phyloP scores from a whole-genome alignment of 495 filamentous ascomycete species.

The Trichoderma asperelloides region DNA sequence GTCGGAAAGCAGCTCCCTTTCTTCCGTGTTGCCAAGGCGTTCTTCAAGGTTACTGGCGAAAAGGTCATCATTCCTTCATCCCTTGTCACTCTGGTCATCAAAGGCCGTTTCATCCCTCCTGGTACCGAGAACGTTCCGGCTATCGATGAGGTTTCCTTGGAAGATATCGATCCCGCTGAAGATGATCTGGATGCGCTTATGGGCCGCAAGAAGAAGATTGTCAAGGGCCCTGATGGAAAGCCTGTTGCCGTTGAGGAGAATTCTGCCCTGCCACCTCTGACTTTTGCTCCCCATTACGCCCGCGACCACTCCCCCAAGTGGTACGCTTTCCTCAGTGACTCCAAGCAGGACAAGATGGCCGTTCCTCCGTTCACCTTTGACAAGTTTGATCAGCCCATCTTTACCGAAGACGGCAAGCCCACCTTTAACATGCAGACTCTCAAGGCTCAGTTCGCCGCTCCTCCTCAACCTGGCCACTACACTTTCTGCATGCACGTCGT shows the following conservation, averaged over 20 bases:
- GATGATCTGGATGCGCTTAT: slow-evolving; percentile 83
- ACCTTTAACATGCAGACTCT: slow-evolving; percentile 90
- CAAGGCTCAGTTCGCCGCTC: slow-evolving; percentile 95
- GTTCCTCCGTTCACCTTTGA: slow-evolving; percentile 90
- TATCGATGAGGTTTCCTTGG: slow-evolving; percentile 67
- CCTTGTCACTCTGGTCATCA: slow-evolving; percentile 87
- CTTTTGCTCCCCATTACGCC: slow-evolving; percentile 80
- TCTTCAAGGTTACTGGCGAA: slow-evolving; percentile 97
- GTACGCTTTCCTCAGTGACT: slow-evolving; percentile 89
- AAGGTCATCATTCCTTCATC: slow-evolving; percentile 86
- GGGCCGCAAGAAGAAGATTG: slow-evolving; percentile 62
- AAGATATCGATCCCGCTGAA: slow-evolving; percentile 88
- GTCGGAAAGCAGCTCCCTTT: slow-evolving; percentile 76
- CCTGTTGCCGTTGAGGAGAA: slow-evolving; percentile 42
- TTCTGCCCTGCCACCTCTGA: slow-evolving; percentile 67
- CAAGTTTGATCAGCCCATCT: slow-evolving; percentile 79
- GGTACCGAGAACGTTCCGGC: slow-evolving; percentile 64
- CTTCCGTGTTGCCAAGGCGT: slow-evolving; percentile 82
- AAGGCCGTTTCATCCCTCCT: slow-evolving; percentile 88
- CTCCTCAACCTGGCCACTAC: slow-evolving; percentile 85
- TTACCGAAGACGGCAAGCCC: slow-evolving; percentile 67
- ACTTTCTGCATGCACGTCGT: slow-evolving; percentile 85
- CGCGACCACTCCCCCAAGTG: slow-evolving; percentile 83
- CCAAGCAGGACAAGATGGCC: slow-evolving; percentile 86
- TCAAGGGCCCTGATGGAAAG: slow-evolving; percentile 50